Percentiles rank a stretch among this genome's conserved stretches.
phyloP scores from a whole-genome alignment of 768 basidiomycete genomes.

The Suillus spraguei region DNA sequence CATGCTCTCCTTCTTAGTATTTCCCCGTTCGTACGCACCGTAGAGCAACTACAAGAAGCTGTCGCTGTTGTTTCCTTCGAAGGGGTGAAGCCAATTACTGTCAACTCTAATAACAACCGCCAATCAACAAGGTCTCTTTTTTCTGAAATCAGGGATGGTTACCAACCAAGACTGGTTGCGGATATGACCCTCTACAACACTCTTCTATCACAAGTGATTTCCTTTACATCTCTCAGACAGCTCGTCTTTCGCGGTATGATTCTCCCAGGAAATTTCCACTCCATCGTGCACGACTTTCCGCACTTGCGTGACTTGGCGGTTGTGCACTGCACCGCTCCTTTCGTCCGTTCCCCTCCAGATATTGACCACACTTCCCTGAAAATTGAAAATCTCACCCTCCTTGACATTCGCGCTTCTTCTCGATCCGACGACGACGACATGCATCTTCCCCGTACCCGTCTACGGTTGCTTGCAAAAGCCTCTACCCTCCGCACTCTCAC shows the following conservation, averaged over 20 bases:
- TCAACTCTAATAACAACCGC: neutral
- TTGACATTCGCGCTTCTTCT: conserved; percentile 31
- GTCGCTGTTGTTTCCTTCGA: conserved; percentile 24
- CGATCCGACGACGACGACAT: conserved; percentile 19
- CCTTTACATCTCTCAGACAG: conserved; percentile 39
- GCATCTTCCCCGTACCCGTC: conserved; percentile 11
- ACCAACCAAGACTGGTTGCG: conserved; percentile 29
- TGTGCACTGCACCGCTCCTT: conserved; percentile 40
- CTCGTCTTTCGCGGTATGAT: conserved; percentile 41
- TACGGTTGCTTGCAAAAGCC: conserved; percentile 39
- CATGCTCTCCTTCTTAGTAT: conserved; percentile 19
- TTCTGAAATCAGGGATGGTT: conserved; percentile 13
- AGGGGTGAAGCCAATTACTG: conserved; percentile 16
- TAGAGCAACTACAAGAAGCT: conserved; percentile 32
- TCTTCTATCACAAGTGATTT: conserved; percentile 22
- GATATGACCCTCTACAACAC: conserved; percentile 25
- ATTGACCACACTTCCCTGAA: conserved; percentile 38
- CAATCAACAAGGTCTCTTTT: conserved; percentile 12
- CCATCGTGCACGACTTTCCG: conserved; percentile 39
- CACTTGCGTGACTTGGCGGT: conserved; percentile 40
- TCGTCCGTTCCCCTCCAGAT: conserved; percentile 23
- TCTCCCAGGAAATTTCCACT: conserved; percentile 39
- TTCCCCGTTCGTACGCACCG: conserved; percentile 9
- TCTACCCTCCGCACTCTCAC: conserved; percentile 39
- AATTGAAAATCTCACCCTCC: conserved; percentile 44